These are phyloP conservation scores for Fusarium sp. DNA, from an alignment of 2,329 filamentous ascomycete genomes.

Conservation along the genomic window DNA sequence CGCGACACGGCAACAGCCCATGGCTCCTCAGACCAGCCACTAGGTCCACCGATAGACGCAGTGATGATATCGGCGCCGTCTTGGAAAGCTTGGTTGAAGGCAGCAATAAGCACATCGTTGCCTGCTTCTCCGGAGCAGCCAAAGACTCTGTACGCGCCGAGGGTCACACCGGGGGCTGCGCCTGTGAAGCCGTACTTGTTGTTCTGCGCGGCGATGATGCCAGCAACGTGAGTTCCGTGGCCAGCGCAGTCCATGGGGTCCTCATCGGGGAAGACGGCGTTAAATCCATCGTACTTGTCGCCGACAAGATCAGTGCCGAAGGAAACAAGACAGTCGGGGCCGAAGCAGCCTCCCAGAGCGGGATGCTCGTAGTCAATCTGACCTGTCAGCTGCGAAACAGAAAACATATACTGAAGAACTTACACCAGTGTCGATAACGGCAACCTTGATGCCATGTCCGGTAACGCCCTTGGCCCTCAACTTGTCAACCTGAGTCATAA, in stretches of 20 bases:
- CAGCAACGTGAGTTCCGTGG: constrained; percentile 73
- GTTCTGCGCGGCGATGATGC: constrained; percentile 70
- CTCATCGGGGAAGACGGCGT: constrained; percentile 58
- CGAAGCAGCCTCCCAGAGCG: constrained; percentile 74
- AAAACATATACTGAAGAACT: constrained; percentile 24
- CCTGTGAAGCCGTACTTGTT: constrained; percentile 69
- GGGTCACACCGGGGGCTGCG: constrained; percentile 66
- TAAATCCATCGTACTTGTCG: constrained; percentile 60
- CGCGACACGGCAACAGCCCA: constrained; percentile 64
- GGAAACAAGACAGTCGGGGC: constrained; percentile 67
- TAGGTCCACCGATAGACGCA: constrained; percentile 63
- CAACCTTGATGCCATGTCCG: constrained; percentile 66
- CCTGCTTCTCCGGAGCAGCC: constrained; percentile 63
- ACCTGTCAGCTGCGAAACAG: not conserved
- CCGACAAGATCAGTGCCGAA: constrained; percentile 71
- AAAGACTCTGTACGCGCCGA: constrained; percentile 70
- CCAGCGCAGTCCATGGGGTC: constrained; percentile 69
- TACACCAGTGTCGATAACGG: constrained; percentile 67
- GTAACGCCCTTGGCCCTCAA: constrained; percentile 63
- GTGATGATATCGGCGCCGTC: constrained; percentile 70
- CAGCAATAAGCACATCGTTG: constrained; percentile 70
- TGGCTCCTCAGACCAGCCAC: constrained; percentile 66
- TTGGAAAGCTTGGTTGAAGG: constrained; percentile 71
- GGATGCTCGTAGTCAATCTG: constrained; percentile 73
- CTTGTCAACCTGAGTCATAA: constrained; percentile 69